Evolutionary conservation across 352 stramenopile genomes (phyloP).

Genomic region (Pythium myriotylum): DNA sequence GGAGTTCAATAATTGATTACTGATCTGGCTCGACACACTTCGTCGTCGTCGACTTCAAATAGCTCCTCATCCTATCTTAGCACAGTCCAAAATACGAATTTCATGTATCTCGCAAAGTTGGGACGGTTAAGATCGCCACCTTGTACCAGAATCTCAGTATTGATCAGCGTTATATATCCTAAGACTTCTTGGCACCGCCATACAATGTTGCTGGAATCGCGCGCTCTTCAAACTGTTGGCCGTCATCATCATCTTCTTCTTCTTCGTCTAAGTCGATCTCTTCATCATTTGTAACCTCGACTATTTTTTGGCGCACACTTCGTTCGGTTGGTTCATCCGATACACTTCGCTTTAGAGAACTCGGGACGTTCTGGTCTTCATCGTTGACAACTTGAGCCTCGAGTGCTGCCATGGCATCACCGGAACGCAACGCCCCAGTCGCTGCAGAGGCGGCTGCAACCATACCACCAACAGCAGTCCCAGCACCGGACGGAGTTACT

Average conservation of each 20-base stretch:
- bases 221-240: slow-evolving; percentile 65
- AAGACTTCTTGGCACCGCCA: slow-evolving; percentile 28
- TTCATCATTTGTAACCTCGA: slow-evolving; percentile 83
- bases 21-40: no score
- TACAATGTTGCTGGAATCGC: slow-evolving; percentile 58
- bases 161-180: background rate
- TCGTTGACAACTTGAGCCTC: slow-evolving; percentile 57
- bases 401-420: slow-evolving; percentile 90
- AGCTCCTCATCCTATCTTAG: no score
- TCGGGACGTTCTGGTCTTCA: slow-evolving; percentile 14
- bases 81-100: no score
- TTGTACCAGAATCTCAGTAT: background rate
- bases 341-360: slow-evolving; percentile 61
- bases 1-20: background rate
- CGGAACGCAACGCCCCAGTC: slow-evolving; percentile 31
- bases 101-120: no score
- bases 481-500: slow-evolving; percentile 17
- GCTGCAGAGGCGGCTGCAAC: slow-evolving; percentile 49
- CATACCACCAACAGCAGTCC: slow-evolving; percentile 48
- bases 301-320: slow-evolving; percentile 78
- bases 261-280: slow-evolving; percentile 95
- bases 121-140: no score
- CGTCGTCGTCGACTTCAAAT: no score
- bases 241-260: slow-evolving; percentile 82
- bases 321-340: slow-evolving; percentile 67